Evolutionary conservation across 2,329 filamentous ascomycete genomes (phyloP), one percentile per base, ranked within the genome.

Genomic region (Magnaporthales sp.): DNA sequence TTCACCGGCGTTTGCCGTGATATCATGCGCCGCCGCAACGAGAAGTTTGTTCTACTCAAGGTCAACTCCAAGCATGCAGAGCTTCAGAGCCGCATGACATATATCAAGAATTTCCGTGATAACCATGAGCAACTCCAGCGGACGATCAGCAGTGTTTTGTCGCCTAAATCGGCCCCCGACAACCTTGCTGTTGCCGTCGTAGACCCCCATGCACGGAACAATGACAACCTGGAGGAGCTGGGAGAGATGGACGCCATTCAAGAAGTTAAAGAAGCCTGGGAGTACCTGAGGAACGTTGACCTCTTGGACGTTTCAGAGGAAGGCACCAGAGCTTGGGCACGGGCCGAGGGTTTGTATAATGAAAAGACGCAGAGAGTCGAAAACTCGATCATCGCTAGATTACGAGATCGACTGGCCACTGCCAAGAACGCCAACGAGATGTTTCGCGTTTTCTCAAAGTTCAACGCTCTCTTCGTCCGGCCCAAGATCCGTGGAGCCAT

Each of bases 361-460:
- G 96, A 99, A 77, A 90, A 96, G 54, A 99, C 96, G 10, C 94
- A 95, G 22, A 88, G 95, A 68, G 95, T 99, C 4, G 95, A 99
- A 77, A 99, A 99, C 78, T 97, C 95, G 3, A 99, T 99, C 77
- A 99, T 99, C 76, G 93, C 95, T 38, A 87, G 93, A 66, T 83
- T 99, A 32, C 87, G 95, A 73, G 95, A 99, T 78, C 91, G 95
- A 67, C 84, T 99, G 67, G 95, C 93, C 15, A 97, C 93, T 7
- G 94, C 95, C 13, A 97, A 96, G 83, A 97, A 93, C 69, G 95
- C 95, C 56, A 98, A 96, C 75, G 96, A 99, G 79, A 99, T 99
- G 95, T 99, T 99, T 77, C 91, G 96, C 66, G 95, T 99, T 69
- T 99, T 99, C 77, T 98, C 95, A 66, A 98, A 98, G 76, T 99